Percentiles rank a stretch among this genome's conserved stretches.
phyloP scores from a whole-genome alignment of 2,329 filamentous ascomycete species.

The Apiospora saccharicola region DNA sequence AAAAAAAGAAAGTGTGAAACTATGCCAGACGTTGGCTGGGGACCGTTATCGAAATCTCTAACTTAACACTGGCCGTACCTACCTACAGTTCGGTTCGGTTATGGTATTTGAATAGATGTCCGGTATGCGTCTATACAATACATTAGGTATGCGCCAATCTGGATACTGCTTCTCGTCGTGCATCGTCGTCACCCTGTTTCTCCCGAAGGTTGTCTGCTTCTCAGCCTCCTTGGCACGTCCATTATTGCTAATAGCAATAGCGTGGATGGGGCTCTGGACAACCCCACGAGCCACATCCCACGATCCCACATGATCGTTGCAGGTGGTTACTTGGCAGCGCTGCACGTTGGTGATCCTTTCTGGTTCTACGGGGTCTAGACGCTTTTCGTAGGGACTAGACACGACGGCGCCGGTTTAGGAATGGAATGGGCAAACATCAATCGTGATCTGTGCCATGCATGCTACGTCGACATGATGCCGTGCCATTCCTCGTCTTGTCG shows the following conservation, averaged over 20 bases:
- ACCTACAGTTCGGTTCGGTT: neutral
- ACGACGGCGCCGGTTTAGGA: constrained; percentile 3
- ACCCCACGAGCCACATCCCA: constrained; percentile 20
- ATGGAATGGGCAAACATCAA: neutral
- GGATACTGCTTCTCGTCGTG: constrained; percentile 16
- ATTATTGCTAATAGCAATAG: constrained; percentile 7
- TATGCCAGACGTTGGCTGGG: neutral
- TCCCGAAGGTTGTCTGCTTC: constrained; percentile 13
- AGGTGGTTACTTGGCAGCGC: constrained; percentile 16
- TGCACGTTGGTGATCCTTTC: constrained; percentile 9
- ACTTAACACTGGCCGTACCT: neutral
- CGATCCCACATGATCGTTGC: constrained; percentile 11
- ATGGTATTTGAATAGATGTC: neutral
- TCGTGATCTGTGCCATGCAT: neutral
- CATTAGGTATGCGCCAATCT: neutral
- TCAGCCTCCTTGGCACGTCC: neutral
- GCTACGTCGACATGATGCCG: neutral
- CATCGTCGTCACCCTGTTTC: constrained; percentile 17
- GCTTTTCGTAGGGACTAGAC: neutral
- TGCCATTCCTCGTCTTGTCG: too few species aligned
- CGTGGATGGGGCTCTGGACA: neutral
- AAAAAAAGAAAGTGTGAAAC: neutral
- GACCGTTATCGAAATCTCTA: constrained; percentile 6
- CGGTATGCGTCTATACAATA: neutral
- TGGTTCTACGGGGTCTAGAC: constrained; percentile 2